Base-by-base conservation (phyloP, 2,329 filamentous ascomycete genomes). In the Endoconidiophora laricicola region DNA sequence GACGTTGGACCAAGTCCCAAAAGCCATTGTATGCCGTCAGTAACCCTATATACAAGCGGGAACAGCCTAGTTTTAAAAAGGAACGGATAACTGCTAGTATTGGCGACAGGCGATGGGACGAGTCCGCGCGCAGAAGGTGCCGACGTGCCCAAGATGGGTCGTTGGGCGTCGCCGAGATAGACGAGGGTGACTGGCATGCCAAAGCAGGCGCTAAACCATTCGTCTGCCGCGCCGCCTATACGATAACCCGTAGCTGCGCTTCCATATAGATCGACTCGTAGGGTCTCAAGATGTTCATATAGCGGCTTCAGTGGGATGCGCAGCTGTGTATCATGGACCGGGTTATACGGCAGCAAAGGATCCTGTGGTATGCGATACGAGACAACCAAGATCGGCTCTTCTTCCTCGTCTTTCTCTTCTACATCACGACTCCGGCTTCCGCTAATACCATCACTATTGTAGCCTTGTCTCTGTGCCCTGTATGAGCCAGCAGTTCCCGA, bases 171-270 rank as follows among this genome's bases (percentile, higher is more conserved):
- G 6, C 81, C 82, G 38, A 86, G 72, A 60, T 81, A 85, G 3
- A 79, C 67, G 3, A 87, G 67, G 0, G 74, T 63, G 0, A 76
- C 72, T 3, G 66, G 62, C 58, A 78, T 81, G 5, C 80, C 80
- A 40, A 86, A 76, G 54, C 77, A 73, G 18, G 69, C 66, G 14
- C 74, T 75, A 65, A 88, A 85, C 79, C 83, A 87, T 22, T 62
- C 62, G 55, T 79, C 75, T 58, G 74, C 78, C 24, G 62, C 51
- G 2, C 65, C 57, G 2, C 76, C 78, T 78, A 86, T 82, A 46
- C 77, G 69, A 59, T 78, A 82, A 1, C 71, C 79, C 9, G 62
- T 62, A 1, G 76, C 73, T 0, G 69, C 61, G 58, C 78, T 82
- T 48, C 66, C 63, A 56, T 83, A 74, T 58, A 87, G 71, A 40